Conservation (phyloP, 2,329 filamentous ascomycete genomes). For the Sclerotinia spermophila region DNA sequence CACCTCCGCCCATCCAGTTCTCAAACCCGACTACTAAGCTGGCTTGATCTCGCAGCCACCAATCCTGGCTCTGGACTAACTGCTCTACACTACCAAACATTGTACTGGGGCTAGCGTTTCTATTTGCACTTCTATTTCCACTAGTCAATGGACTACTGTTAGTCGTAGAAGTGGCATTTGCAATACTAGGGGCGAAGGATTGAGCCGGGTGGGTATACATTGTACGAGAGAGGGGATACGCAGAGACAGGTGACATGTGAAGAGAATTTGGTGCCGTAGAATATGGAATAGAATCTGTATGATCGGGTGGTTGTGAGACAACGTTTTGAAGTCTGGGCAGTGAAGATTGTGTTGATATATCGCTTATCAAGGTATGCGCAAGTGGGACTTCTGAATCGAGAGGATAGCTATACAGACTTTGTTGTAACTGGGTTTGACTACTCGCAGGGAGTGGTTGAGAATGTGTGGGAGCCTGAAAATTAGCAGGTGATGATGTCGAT, state of each 20-base stretch:
- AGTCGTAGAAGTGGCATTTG: neutral
- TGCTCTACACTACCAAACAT: conserved; percentile 59
- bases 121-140: conserved; percentile 8
- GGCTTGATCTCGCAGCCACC: conserved; percentile 61
- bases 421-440: conserved; percentile 30
- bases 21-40: conserved; percentile 59
- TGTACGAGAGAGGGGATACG: neutral
- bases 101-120: conserved; percentile 45
- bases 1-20: conserved; percentile 49
- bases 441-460: conserved; percentile 13
- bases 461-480: conserved; percentile 18
- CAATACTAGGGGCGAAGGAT: neutral
- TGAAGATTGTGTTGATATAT: neutral
- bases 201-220: neutral
- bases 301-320: neutral
- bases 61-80: conserved; percentile 61
- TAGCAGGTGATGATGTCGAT: conserved; percentile 27
- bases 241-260: neutral
- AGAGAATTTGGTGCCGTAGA: neutral
- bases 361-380: neutral
- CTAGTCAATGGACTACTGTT: neutral
- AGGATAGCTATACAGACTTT: conserved; percentile 34
- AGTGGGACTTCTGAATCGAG: neutral
- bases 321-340: neutral
- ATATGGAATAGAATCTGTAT: conserved; percentile 4